Conservation (phyloP, 2,329 filamentous ascomycete species). For the Venturia asperata region DNA sequence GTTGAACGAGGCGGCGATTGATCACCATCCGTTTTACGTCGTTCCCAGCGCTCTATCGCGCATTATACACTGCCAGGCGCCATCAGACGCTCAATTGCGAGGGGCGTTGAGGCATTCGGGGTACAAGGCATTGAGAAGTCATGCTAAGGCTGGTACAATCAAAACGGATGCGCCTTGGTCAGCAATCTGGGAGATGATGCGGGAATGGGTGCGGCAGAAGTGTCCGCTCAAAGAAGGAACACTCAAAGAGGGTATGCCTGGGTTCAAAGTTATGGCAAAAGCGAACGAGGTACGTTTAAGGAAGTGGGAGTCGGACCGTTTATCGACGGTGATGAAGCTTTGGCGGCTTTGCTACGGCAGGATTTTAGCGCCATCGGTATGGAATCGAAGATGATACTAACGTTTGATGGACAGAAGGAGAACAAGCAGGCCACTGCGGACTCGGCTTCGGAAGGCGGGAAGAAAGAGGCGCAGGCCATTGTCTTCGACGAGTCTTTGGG, state of each 20-base stretch:
- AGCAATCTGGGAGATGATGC: constrained; percentile 86
- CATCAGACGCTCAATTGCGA: constrained; percentile 69
- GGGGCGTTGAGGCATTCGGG: constrained; percentile 76
- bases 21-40: constrained; percentile 81
- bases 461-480: constrained; percentile 47
- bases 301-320: too few relatives aligned
- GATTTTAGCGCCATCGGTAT: constrained; percentile 22
- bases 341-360: constrained; percentile 21
- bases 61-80: constrained; percentile 70
- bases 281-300: constrained; percentile 23
- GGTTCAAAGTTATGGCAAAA: constrained; percentile 57
- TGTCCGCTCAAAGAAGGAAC: constrained; percentile 70
- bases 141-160: constrained; percentile 82
- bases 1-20: constrained; percentile 41
- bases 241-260: constrained; percentile 66
- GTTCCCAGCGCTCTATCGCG: constrained; percentile 67
- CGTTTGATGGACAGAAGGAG: constrained; percentile 25
- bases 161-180: constrained; percentile 91
- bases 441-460: constrained; percentile 18
- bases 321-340: constrained; percentile 21
- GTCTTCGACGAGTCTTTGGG: constrained; percentile 78
- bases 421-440: too few relatives aligned
- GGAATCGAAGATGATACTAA: constrained; percentile 30
- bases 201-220: constrained; percentile 81
- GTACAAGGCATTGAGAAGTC: constrained; percentile 76